Evolutionary conservation across 2,329 filamentous ascomycete species (phyloP).

Genomic region (Escovopsis sp.): DNA sequence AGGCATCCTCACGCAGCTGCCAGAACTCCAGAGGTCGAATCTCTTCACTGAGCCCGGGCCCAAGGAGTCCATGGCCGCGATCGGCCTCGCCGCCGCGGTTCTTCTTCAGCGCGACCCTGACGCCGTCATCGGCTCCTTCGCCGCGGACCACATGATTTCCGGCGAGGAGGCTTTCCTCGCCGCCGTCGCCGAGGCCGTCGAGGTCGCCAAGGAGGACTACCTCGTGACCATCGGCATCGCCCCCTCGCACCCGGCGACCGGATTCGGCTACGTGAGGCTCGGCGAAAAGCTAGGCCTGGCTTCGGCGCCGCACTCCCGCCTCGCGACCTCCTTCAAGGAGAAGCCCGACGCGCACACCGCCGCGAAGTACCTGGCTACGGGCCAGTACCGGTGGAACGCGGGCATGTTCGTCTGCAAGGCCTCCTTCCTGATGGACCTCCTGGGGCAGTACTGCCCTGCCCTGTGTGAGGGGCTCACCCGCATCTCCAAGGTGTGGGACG

Average conservation of each 20-base stretch:
- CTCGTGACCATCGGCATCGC: constrained; percentile 14
- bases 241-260: constrained; percentile 13
- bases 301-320: constrained; percentile 9
- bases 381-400: constrained; percentile 14
- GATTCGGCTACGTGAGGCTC: constrained; percentile 13
- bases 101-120: constrained; percentile 11
- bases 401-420: constrained; percentile 15
- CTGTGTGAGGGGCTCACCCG: constrained; percentile 9
- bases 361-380: constrained; percentile 12
- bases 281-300: constrained; percentile 10
- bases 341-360: constrained; percentile 14
- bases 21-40: constrained; percentile 9
- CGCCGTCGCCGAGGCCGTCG: constrained; percentile 12
- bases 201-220: constrained; percentile 12
- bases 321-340: constrained; percentile 13
- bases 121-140: constrained; percentile 13
- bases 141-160: constrained; percentile 14
- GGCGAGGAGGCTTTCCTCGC: constrained; percentile 13
- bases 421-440: constrained; percentile 12
- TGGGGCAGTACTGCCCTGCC: constrained; percentile 11
- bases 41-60: constrained; percentile 14
- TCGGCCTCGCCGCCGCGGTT: constrained; percentile 12
- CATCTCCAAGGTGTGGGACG: constrained; percentile 12
- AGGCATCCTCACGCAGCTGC: constrained; percentile 11
- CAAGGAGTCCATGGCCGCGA: constrained; percentile 14